phyloP scores from a whole-genome alignment of 2,329 filamentous ascomycete species.

The Phoma herbarum region DNA sequence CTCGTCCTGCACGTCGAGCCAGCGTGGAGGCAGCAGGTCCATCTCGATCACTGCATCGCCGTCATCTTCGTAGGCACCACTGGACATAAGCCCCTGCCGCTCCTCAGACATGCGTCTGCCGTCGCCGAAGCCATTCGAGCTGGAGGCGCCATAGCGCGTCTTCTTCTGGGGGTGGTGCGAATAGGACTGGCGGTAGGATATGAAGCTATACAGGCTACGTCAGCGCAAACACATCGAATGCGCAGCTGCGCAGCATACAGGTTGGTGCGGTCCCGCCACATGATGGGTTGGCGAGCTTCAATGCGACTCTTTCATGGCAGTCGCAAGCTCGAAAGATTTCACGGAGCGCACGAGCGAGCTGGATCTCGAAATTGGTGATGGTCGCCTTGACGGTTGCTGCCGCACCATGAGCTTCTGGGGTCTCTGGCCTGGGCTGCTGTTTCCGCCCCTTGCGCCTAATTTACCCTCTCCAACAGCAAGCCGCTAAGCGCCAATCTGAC shows the following conservation, averaged over 20 bases:
- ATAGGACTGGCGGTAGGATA: slow-evolving; percentile 99
- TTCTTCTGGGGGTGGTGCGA: slow-evolving; percentile 92
- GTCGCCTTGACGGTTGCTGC: slow-evolving; percentile 18
- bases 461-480: too few relatives aligned
- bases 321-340: slow-evolving; percentile 13
- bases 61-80: slow-evolving; percentile 80
- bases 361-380: slow-evolving; percentile 6
- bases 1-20: slow-evolving; percentile 95
- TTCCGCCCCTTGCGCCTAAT: too few relatives aligned
- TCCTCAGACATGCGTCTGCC: slow-evolving; percentile 64
- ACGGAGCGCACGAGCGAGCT: slow-evolving; percentile 7
- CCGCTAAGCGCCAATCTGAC: slow-evolving; percentile 31
- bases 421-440: slow-evolving; percentile 11
- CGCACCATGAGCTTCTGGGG: slow-evolving; percentile 16
- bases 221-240: slow-evolving; percentile 37
- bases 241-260: slow-evolving; percentile 68
- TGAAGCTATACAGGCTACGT: slow-evolving; percentile 72
- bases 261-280: slow-evolving; percentile 99
- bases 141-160: slow-evolving; percentile 66
- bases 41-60: slow-evolving; percentile 98
- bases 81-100: slow-evolving; percentile 83
- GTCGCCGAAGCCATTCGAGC: slow-evolving; percentile 63
- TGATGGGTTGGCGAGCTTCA: slow-evolving; percentile 57
- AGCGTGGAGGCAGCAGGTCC: slow-evolving; percentile 93
- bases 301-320: slow-evolving; percentile 45